Base-by-base conservation (phyloP, 2,329 filamentous ascomycete species). In the Tympanopsis confertula region DNA sequence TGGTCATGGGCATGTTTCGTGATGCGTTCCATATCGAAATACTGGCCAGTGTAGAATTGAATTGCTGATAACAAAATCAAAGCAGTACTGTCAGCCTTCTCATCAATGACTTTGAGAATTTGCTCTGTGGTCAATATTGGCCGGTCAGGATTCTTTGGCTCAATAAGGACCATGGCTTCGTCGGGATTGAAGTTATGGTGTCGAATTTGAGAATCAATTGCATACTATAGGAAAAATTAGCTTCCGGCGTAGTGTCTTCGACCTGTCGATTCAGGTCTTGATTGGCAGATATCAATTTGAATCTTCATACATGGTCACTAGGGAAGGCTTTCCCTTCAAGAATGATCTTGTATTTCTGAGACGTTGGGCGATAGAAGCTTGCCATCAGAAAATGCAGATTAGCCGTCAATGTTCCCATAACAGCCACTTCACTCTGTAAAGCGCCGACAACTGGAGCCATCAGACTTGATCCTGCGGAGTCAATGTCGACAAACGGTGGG, bases 301-400 rank as follows among this genome's bases (percentile, higher is more conserved):
- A 29, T n/a, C 19, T 40, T 50, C 63, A 50, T 65, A 79, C 78
- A 57, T 86, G 81, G 52, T 94, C 87, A 55, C 82, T 88, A 0
- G 87, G 88, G 47, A 94, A 94, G 0, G 87, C 86, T 52, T 87
- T 87, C 58, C 83, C 85, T 57, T 94, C 86, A n/a, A 89, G 68
- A 38, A 93, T 82, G 44, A 94, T 82, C 62, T 89, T 91, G 61
- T 82, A 81, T 28, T 66, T 57, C 47, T 58, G 58, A 60, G 68
- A 51, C 0, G 69, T 81, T 0, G 86, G 86, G 38, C 63, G 68
- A 61, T 89, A 94, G 61, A 94, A 93, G 58, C 81, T 85, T 5
- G 82, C 79, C 78, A 94, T 78, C 50, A 91, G 64, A 13, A 93
- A 58, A 55, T 94, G 86, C 42, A 94, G 55, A 55, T 93, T 93